A percentile compares a stretch with the other conserved stretches of the same genome.
Evolutionary conservation across 768 basidiomycete species (phyloP).

Genomic region (Xerocomellus chrysenteron): DNA sequence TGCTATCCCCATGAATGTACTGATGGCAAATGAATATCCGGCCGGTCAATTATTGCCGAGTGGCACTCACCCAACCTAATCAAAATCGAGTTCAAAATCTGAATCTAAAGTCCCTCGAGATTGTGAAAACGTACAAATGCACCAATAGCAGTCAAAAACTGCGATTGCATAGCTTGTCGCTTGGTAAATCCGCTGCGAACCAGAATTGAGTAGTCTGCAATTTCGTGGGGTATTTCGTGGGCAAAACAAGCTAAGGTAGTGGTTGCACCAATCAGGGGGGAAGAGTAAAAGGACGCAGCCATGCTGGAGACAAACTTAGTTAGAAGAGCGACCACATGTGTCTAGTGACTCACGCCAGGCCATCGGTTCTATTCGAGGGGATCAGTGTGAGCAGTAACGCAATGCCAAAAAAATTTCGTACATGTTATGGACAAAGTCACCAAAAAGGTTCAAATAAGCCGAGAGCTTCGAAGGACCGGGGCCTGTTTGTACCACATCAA

Average conservation of each 20-base stretch:
- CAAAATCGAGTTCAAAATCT: slow-evolving; percentile 22
- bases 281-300: slow-evolving; percentile 97
- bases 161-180: slow-evolving; percentile 88
- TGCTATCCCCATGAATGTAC: slow-evolving; percentile 86
- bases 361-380: slow-evolving; percentile 68
- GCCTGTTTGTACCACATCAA: slow-evolving; percentile 23
- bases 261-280: slow-evolving; percentile 88
- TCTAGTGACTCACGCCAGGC: slow-evolving; percentile 67
- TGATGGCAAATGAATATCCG: slow-evolving; percentile 28
- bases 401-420: slow-evolving; percentile 29
- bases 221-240: slow-evolving; percentile 95
- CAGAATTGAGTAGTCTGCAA: slow-evolving; percentile 95
- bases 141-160: slow-evolving; percentile 88
- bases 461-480: slow-evolving; percentile 77
- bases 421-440: slow-evolving; percentile 95
- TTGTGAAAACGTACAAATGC: slow-evolving; percentile 64
- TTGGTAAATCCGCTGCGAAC: slow-evolving; percentile 90
- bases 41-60: not conserved
- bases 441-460: slow-evolving; percentile 90
- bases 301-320: slow-evolving; percentile 48
- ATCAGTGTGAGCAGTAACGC: slow-evolving; percentile 18
- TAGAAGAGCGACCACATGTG: slow-evolving; percentile 3
- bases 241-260: slow-evolving; percentile 95
- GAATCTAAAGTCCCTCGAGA: slow-evolving; percentile 9
- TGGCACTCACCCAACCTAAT: slow-evolving; percentile 36